These are phyloP conservation scores for Aspergillus leporis DNA, from an alignment of 495 filamentous ascomycete species.

Conservation along the genomic window DNA sequence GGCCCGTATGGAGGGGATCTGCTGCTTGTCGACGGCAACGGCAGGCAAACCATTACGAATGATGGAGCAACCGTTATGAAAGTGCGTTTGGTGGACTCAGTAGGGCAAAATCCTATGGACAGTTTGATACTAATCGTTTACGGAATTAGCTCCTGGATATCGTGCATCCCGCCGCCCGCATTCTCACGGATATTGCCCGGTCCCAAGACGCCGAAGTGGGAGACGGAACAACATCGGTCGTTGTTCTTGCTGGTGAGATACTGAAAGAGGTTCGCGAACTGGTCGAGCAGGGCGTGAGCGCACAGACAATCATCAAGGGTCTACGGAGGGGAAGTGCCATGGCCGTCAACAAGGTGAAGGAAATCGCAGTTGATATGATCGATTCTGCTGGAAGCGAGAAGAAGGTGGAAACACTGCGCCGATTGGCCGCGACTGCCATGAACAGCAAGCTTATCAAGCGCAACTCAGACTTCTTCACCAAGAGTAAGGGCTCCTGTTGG, in stretches of 20 bases:
- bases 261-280: slow-evolving; percentile 92
- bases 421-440: slow-evolving; percentile 96
- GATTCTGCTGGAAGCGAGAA: slow-evolving; percentile 61
- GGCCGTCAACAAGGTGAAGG: slow-evolving; percentile 98
- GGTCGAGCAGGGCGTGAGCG: slow-evolving; percentile 95
- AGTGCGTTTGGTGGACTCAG: slow-evolving; percentile 49
- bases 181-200: slow-evolving; percentile 96
- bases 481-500: slow-evolving; percentile 61
- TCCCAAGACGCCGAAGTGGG: slow-evolving; percentile 99
- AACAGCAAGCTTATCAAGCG: slow-evolving; percentile 98
- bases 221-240: slow-evolving; percentile 95
- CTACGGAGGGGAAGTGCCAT: slow-evolving; percentile 83
- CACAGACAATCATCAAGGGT: slow-evolving; percentile 96
- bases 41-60: slow-evolving; percentile 95
- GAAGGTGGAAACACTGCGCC: slow-evolving; percentile 83
- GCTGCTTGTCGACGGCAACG: slow-evolving; percentile 92
- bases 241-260: slow-evolving; percentile 93
- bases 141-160: slow-evolving; percentile 83
- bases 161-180: slow-evolving; percentile 94
- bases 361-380: slow-evolving; percentile 84
- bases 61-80: slow-evolving; percentile 99
- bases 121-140: slow-evolving; percentile 18
- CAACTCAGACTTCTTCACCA: slow-evolving; percentile 95
- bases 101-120: not conserved
- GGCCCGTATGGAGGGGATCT: slow-evolving; percentile 98